Conservation (phyloP, 2,329 filamentous ascomycete species). For the Chalaropsis thielavioides region DNA sequence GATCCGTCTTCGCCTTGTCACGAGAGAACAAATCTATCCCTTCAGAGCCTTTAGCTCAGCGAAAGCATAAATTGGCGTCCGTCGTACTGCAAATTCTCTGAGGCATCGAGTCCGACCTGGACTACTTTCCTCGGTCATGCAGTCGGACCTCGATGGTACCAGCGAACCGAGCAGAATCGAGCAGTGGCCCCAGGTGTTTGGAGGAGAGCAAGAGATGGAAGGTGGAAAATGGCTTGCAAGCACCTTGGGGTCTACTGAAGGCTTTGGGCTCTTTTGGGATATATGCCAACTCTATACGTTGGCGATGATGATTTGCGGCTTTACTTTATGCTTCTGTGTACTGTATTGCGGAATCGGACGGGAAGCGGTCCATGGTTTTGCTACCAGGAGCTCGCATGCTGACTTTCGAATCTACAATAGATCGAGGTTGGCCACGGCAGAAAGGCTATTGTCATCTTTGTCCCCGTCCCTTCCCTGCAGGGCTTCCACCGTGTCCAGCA, state of each 20-base stretch:
- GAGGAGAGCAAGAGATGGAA: constrained; percentile 15
- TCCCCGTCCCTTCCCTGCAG: constrained; percentile 95
- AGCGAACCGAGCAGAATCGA: constrained; percentile 11
- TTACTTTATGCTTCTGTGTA: constrained; percentile 20
- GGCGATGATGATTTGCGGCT: constrained; percentile 20
- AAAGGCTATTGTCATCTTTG: constrained; percentile 99
- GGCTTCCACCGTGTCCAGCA: constrained; percentile 99
- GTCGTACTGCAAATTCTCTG: not conserved
- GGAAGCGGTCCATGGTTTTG: constrained; percentile 58
- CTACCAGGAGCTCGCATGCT: constrained; percentile 62
- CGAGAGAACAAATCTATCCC: constrained; percentile 13
- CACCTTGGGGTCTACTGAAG: constrained; percentile 1
- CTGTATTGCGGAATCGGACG: constrained; percentile 47
- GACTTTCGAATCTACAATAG: constrained; percentile 57
- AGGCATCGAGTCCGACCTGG: constrained; percentile 4
- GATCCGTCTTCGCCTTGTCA: constrained; percentile 16
- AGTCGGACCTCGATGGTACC: constrained; percentile 5
- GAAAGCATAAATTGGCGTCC: not conserved
- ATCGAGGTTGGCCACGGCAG: constrained; percentile 99
- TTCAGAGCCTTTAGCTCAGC: not conserved
- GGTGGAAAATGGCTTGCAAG: not conserved
- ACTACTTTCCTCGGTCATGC: not conserved
- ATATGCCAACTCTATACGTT: constrained; percentile 14
- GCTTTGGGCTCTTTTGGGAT: constrained; percentile 12
- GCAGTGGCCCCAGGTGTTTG: constrained; percentile 3